These are phyloP conservation scores for Patellifolia procumbens DNA, from an alignment of 179 eudicot species.

Conservation along the genomic window DNA sequence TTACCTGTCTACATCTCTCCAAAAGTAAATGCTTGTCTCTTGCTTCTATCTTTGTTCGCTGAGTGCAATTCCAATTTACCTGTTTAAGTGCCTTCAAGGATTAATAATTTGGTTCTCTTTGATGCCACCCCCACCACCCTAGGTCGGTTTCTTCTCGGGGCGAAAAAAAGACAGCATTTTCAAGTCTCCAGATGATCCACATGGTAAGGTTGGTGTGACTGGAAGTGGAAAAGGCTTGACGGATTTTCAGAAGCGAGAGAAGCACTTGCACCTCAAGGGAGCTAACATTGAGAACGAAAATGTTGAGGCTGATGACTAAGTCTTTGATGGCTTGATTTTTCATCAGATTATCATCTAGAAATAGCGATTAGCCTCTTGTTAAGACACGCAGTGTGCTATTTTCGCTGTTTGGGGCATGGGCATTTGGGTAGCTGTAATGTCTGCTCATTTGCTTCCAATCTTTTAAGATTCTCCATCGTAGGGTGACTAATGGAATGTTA, in stretches of 20 bases:
- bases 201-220: conserved; percentile 93
- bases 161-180: conserved; percentile 93
- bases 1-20: background rate
- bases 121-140: background rate
- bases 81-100: background rate
- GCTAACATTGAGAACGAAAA: conserved; percentile 49
- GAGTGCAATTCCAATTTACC: too few relatives aligned
- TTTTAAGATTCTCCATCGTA: background rate
- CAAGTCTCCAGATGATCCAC: conserved; percentile 96
- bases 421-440: background rate
- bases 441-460: too few relatives aligned
- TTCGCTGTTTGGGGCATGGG: too few relatives aligned
- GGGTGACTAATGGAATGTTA: background rate
- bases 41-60: background rate
- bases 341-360: background rate
- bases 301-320: conserved; percentile 53
- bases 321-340: background rate
- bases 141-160: conserved; percentile 98
- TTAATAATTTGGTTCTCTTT: conserved; percentile 14
- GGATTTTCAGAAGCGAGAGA: conserved; percentile 91
- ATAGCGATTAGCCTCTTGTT: conserved; percentile 4
- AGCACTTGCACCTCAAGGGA: conserved; percentile 92
- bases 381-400: background rate
- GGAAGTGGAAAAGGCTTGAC: conserved; percentile 99
- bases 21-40: background rate